Evolutionary conservation across 176 grass and related monocot species (phyloP), one percentile per base, ranked within the genome.

Genomic region (Miscanthus lutarioriparius): DNA sequence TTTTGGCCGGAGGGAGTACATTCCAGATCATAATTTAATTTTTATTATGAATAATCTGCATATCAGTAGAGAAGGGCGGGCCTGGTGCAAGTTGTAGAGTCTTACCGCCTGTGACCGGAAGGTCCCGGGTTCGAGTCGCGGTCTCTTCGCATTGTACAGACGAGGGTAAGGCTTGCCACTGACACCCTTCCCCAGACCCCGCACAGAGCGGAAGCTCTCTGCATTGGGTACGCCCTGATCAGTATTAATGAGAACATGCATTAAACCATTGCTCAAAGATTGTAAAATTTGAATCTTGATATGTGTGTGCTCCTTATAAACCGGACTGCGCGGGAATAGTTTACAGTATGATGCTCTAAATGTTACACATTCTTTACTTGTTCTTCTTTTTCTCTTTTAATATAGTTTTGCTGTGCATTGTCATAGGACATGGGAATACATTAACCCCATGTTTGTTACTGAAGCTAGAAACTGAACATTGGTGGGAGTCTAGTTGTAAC

Each of bases 391-490:
- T 65, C 12, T 16, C 26, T 82, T 77, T 67, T 19, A 28, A 65
- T 19, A 68, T 61, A 53, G 3, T 81, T 74, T 80, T 71, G 4
- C 68, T 87, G 70, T 28, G 39, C 68, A 62, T 87, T 83, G 62
- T 75, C 22, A 68, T 37, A 47, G 74, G 68, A 1, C 45, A 15
- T 6, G 16, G 26, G 11, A 56, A 14, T 71, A 63, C 83, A 81
- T 63, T 88, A 87, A 92, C 53, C 77, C 37, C 35, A 80, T 90
- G 47, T 69, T 85, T 82, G 70, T 70, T 80, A 82, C 82, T 93
- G 84, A 95, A 93, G 87, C 76, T 89, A 98, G 96, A 93, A 98
- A 93, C 86, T 98, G 80, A 98, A 98, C 71, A 93, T 95, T 90
- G 96, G 96, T 67, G 93, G 89, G 48, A 92, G 89, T 90, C 80